Evolutionary conservation across 2,329 filamentous ascomycete genomes (phyloP).

Genomic region (Talaromyces funiculosus): DNA sequence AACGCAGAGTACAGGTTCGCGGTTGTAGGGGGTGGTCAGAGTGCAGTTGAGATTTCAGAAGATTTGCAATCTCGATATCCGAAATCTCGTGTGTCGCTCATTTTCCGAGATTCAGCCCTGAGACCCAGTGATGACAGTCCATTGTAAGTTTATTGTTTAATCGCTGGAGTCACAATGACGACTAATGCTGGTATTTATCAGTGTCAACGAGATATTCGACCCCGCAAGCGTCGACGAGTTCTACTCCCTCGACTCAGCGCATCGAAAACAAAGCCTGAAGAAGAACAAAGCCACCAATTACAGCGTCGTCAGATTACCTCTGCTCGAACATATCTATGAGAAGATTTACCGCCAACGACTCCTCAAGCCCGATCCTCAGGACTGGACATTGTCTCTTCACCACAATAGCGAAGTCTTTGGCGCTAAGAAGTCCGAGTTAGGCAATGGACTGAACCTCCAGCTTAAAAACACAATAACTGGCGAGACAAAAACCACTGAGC

Average conservation of each 20-base stretch:
- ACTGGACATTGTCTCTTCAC: conserved; percentile 1
- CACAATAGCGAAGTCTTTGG: conserved; percentile 3
- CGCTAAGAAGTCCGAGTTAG: neutral
- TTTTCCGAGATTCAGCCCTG: conserved; percentile 13
- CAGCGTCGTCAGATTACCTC: conserved; percentile 10
- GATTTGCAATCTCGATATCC: conserved; percentile 14
- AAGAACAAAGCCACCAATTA: conserved; percentile 15
- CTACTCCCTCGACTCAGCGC: conserved; percentile 1
- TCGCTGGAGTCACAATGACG: too few relatives aligned
- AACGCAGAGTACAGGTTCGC: conserved; percentile 5
- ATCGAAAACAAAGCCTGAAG: conserved; percentile 2
- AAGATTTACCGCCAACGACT: conserved; percentile 11
- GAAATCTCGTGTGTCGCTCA: conserved; percentile 4
- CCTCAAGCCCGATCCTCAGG: neutral
- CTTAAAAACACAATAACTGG: conserved; percentile 5
- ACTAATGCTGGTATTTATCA: neutral
- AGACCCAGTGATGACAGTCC: conserved; percentile 14
- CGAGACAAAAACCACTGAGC: neutral
- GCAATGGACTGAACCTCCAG: conserved; percentile 4
- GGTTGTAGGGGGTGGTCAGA: conserved; percentile 13
- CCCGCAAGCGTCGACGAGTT: conserved; percentile 13
- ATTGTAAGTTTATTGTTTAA: conserved; percentile 7
- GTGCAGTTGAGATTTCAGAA: conserved; percentile 13
- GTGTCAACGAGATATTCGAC: conserved; percentile 15
- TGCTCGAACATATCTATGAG: conserved; percentile 12